Evolutionary conservation across 768 basidiomycete species (phyloP), one percentile per base, ranked within the genome.

Genomic region (Cubamyces lactineus): DNA sequence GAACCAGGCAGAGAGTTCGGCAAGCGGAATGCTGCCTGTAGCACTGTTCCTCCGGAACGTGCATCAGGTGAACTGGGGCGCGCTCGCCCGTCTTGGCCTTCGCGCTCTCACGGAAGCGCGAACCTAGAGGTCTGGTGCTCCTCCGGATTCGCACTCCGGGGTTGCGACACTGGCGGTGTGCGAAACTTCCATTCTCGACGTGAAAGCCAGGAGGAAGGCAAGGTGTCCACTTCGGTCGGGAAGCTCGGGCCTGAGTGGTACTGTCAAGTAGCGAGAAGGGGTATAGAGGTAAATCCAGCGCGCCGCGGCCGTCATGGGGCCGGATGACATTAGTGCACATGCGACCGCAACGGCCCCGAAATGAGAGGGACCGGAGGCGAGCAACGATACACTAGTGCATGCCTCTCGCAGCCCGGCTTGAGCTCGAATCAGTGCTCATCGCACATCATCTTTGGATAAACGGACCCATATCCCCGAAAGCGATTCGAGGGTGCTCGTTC

Each of bases 261-360:
- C 38, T 19, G 16, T 2, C 19, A 19, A 16, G 9, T 7, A 4
- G 24, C 21, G 49, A 24, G 24, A 19, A 26, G n/a, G 19, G 39
- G 48, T 8, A 46, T 15, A 16, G 40, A 50, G 40, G 57, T 59
- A 2, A 43, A 43, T 59, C 57, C 41, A 17, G 40, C 49, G 23
- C 57, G 49, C 57, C 57, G 57, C 48, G 41, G 49, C 49, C 49
- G 28, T 59, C 57, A 38, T 51, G 48, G 57, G 19, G 46, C 57
- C 48, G 45, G 53, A 4, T 17, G 40, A 48, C n/a, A 13, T 47
- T 17, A 5, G 16, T 28, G 15, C 16, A 17, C 30, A 34, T 59
- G 57, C 57, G 57, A 59, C 41, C 48, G 57, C 57, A 52, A 17
- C 57, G 57, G 57, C 49, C 49, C 57, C 57, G 57, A 45, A 13